Conservation (phyloP, 176 grass and related monocot genomes). For the Hsuehochloa calcarea region DNA sequence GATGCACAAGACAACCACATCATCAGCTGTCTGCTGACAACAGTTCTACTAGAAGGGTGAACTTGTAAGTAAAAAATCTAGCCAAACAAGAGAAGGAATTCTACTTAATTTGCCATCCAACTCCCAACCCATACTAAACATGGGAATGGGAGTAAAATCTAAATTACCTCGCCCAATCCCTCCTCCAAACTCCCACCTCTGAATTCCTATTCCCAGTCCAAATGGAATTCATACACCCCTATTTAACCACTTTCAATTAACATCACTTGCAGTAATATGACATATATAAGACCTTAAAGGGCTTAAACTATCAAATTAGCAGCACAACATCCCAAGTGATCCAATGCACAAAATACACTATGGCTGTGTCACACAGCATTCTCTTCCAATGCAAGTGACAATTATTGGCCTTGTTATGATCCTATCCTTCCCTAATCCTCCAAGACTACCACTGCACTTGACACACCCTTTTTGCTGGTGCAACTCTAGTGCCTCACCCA, state of each 20-base stretch:
- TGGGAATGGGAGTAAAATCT: not conserved
- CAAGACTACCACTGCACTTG: not conserved
- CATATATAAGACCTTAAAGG: not conserved
- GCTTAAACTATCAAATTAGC: not conserved
- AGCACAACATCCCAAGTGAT: not conserved
- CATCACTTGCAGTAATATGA: not conserved
- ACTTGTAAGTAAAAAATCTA: not conserved
- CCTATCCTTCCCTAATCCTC: not conserved
- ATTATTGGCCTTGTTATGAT: not conserved
- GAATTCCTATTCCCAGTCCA: not conserved
- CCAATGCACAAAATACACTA: not conserved
- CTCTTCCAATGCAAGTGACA: not conserved
- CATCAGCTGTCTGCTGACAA: not conserved
- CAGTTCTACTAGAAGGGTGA: not conserved
- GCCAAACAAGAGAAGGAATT: not conserved
- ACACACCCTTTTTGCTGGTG: not conserved
- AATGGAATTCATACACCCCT: not conserved
- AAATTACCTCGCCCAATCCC: too few relatives aligned
- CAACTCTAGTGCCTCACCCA: not conserved
- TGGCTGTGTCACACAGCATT: not conserved
- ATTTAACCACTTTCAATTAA: not conserved
- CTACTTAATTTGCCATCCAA: not conserved
- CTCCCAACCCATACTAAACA: not conserved
- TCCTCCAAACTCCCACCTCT: too few relatives aligned
- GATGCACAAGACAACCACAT: not conserved